Evolutionary conservation across 306 rosid species (phyloP), one percentile per base, ranked within the genome.

Genomic region (Chamaecrista fasciculata): DNA sequence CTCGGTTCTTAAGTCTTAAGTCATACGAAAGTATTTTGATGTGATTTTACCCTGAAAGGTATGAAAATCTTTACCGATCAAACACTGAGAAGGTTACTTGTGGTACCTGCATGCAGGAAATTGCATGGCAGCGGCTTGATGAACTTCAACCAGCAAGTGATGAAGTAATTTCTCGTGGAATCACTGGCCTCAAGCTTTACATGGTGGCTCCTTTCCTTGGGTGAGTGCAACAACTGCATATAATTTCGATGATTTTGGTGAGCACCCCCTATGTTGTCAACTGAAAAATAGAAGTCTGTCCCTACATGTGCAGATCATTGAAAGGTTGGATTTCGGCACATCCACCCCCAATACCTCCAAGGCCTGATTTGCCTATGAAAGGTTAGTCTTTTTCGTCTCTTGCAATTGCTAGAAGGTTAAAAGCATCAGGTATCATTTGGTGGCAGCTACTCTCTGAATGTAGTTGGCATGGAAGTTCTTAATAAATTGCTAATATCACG

Each of bases 181-280:
- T 82, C 76, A 88, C 85, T 25, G 98, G 98, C 73, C 97, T 94
- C 77, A 94, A 94, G 85, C 92, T 94, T 77, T 94, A 94, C 78
- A 94, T 94, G 98, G 98, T 94, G 80, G 77, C 98, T 65, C 98
- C 98, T 72, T 94, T 94, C 79, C 76, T 94, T 33, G 84, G 81
- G 96, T 94, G 83, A 83, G 98, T 76, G 76, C 58, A 77, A 28
- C 58, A 77, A 28, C 37, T 18, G 15, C 44, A 14, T 56, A 50
- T 60, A 49, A 67, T 68, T 74, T 80, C 68, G 65, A 25, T 87
- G 37, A 70, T 75, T 76, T 70, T 56, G 64, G 44, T 62, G 18
- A 62, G 61, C 61, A 50, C 24, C 20, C 64, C 72, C 11, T 28
- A 15, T 64, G 53, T 44, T 72, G 76, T 74, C 37, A 20, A 69